Evolutionary conservation across 768 basidiomycete species (phyloP).

Genomic region (Cubamyces lactineus): DNA sequence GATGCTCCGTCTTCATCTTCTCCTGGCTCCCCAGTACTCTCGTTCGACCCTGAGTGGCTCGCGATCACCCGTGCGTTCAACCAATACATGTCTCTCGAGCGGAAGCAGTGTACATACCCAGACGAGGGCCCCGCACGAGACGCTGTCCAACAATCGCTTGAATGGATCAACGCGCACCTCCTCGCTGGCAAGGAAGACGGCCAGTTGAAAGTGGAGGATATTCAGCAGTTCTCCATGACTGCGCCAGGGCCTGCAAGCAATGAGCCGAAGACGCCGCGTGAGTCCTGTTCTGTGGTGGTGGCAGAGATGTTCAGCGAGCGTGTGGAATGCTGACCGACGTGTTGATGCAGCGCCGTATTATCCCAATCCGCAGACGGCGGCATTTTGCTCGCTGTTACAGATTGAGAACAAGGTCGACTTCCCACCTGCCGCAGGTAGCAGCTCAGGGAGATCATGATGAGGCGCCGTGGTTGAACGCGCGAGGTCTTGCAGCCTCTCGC

Average conservation of each 20-base stretch:
- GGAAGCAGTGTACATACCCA: constrained; percentile 61
- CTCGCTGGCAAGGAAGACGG: constrained; percentile 32
- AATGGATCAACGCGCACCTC: constrained; percentile 71
- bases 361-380: constrained; percentile 87
- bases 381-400: constrained; percentile 79
- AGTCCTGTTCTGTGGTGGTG: constrained; percentile 26
- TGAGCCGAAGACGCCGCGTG: constrained; percentile 39
- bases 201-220: constrained; percentile 37
- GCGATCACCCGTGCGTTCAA: constrained; percentile 90
- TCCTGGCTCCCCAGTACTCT: constrained; percentile 43
- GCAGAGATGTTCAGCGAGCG: not conserved
- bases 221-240: constrained; percentile 71
- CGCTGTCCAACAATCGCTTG: constrained; percentile 59
- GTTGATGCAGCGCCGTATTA: constrained; percentile 66
- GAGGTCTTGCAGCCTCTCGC: not conserved
- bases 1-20: constrained; percentile 29
- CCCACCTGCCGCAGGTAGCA: not conserved
- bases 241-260: constrained; percentile 58
- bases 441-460: not conserved
- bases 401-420: constrained; percentile 68
- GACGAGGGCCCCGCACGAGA: constrained; percentile 49
- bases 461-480: not conserved
- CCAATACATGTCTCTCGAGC: constrained; percentile 65
- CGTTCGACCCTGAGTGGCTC: constrained; percentile 91
- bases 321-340: not conserved